phyloP scores from a whole-genome alignment of 192 early-diverging fungal species.

The Linnemannia schmuckeri region DNA sequence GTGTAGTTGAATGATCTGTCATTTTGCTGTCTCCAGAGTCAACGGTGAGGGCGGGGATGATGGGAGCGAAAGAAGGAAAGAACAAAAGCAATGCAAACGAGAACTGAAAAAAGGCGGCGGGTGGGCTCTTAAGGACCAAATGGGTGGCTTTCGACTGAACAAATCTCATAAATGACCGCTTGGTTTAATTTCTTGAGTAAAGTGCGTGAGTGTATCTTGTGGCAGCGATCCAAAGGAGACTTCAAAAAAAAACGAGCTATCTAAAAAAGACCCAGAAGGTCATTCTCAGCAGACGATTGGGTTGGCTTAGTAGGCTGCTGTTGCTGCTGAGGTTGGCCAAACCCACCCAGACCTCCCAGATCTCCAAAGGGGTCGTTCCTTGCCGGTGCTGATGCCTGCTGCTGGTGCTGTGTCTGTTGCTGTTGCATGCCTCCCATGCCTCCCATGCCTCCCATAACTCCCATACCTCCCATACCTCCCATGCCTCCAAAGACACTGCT shows the following conservation, averaged over 20 bases:
- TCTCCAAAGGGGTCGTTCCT: constrained; percentile 39
- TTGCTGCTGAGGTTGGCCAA: constrained; percentile 35
- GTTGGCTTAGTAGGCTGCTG: constrained; percentile 2
- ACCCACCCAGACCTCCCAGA: constrained; percentile 36
- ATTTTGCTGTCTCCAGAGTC: neutral
- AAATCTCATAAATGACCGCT: neutral
- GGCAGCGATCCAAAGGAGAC: neutral
- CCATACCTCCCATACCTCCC: neutral
- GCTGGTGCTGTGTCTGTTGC: constrained; percentile 23
- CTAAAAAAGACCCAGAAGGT: neutral
- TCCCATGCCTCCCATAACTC: neutral
- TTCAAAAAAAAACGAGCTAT: neutral
- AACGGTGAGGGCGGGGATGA: neutral
- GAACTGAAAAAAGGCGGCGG: neutral
- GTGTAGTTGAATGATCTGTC: neutral
- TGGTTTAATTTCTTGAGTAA: neutral
- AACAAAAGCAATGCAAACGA: neutral
- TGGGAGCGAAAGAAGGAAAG: neutral
- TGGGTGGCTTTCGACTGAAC: neutral
- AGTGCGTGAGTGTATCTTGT: neutral
- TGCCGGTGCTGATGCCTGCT: neutral
- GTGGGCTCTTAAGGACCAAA: neutral
- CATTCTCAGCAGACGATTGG: neutral
- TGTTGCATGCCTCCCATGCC: neutral
- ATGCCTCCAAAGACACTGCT: constrained; percentile 10